Evolutionary conservation across 2,329 filamentous ascomycete genomes (phyloP), one percentile per base, ranked within the genome.

Genomic region (Stromatinia cepivora): DNA sequence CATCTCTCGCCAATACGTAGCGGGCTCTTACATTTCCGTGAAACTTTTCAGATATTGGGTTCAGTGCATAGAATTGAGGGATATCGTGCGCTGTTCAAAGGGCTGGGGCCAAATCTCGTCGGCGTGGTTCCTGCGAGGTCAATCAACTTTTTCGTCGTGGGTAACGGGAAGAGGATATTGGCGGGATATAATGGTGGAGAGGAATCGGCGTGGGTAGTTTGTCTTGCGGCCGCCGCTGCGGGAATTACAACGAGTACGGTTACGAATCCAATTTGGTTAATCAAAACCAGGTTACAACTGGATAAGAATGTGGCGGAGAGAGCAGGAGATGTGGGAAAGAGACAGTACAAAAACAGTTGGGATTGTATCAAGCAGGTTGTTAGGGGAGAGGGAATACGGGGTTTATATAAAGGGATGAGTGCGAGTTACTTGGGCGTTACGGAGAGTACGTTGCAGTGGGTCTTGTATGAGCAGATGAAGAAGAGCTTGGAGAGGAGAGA

Each of bases 261-360:
- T 31, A 98, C 94, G 50, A 97, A 97, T 80, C 94, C 94, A 1
- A 97, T 98, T 77, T 98, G 94, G 94, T 86, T 98, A 72, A 88
- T 98, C 78, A 98, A 98, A 85, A 98, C 94, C 53, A 85, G 94
- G 45, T 79, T 98, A 75, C 94, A 98, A 81, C 86, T 98, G 46
- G 94, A 98, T 82, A 96, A 94, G 82, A 92, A 92, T 77, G 87
- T 88, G 66, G 90, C 90, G 22, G 86, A 87, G 75, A 81, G 82
- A 72, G 82, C 85, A 70, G 86, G 82, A 36, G 84, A 83, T 52
- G 79, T 81, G 36, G 81, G 82, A 67, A 82, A 83, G 65, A 85
- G 94, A 66, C 88, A 88, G 77, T 97, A 98, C 81, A 88, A 88
- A 79, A 97, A 97, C 79, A 94, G 92, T 72, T 86, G 89, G 80